Conservation (phyloP, 2,329 filamentous ascomycete genomes). For the Talaromyces sp. region DNA sequence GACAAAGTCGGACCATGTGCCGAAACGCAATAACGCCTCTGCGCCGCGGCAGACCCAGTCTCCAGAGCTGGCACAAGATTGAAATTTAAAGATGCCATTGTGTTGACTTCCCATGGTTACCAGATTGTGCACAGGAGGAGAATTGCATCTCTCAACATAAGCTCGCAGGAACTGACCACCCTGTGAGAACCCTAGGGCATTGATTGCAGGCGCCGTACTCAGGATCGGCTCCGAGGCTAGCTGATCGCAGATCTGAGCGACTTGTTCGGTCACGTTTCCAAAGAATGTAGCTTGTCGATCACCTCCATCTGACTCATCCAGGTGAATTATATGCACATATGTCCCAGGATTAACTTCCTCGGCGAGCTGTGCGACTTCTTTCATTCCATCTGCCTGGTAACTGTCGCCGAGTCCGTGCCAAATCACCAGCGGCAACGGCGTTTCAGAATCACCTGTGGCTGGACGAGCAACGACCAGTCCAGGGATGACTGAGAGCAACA, state of each 20-base stretch:
- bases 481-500: conserved; percentile 11
- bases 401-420: conserved; percentile 77
- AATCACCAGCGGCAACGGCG: conserved; percentile 78
- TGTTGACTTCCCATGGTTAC: conserved; percentile 89
- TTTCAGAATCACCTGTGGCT: conserved; percentile 15
- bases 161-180: conserved; percentile 93
- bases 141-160: conserved; percentile 82
- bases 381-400: conserved; percentile 70
- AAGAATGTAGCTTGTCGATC: conserved; percentile 86
- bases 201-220: conserved; percentile 73
- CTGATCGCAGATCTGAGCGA: conserved; percentile 70
- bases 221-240: conserved; percentile 73
- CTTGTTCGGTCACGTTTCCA: conserved; percentile 78
- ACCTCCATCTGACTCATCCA: conserved; percentile 58
- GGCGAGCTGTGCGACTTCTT: conserved; percentile 64
- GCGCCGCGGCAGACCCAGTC: conserved; percentile 81
- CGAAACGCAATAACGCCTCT: conserved; percentile 69
- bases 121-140: conserved; percentile 67
- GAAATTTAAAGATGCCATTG: conserved; percentile 83
- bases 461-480: conserved; percentile 13
- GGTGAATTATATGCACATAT: conserved; percentile 71
- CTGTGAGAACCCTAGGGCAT: conserved; percentile 91
- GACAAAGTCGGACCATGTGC: conserved; percentile 73
- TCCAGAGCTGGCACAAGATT: conserved; percentile 56
- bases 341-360: conserved; percentile 73